A percentile compares a stretch with the other conserved stretches of the same genome.
phyloP scores from a whole-genome alignment of 352 stramenopile species.

The Sclerospora graminicola region DNA sequence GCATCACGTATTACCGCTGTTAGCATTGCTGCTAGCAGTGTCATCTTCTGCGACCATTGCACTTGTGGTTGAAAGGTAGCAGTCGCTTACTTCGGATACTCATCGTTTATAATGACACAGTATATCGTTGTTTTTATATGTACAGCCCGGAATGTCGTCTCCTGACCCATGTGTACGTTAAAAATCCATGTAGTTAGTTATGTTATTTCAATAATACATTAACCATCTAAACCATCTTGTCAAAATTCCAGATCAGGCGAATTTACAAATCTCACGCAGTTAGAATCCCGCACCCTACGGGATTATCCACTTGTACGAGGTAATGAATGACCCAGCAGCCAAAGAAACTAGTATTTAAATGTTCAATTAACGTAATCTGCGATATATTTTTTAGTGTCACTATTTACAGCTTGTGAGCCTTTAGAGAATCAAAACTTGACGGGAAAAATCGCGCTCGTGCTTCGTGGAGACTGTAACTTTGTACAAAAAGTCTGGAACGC shows the following conservation, averaged over 20 bases:
- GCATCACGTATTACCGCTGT: constrained; percentile 3
- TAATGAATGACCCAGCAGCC: constrained; percentile 2
- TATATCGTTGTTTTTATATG: too few species aligned
- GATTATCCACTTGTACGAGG: constrained; percentile 35
- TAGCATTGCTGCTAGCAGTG: constrained; percentile 5
- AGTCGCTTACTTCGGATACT: background rate
- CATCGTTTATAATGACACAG: background rate
- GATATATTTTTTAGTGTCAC: constrained; percentile 21
- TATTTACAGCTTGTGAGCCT: constrained; percentile 55
- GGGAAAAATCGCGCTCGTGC: constrained; percentile 61
- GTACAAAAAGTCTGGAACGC: constrained; percentile 47
- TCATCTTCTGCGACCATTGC: constrained; percentile 6
- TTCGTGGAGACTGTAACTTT: constrained; percentile 62
- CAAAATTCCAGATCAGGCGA: constrained; percentile 54
- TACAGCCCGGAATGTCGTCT: constrained; percentile 38
- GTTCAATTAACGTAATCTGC: background rate
- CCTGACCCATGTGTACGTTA: constrained; percentile 62
- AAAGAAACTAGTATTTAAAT: background rate
- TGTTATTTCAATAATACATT: too few species aligned
- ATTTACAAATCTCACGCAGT: constrained; percentile 50
- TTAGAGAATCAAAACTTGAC: constrained; percentile 33
- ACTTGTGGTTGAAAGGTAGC: constrained; percentile 43
- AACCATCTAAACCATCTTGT: too few species aligned
- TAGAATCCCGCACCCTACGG: constrained; percentile 25
- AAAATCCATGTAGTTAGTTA: too few species aligned